A percentile compares a stretch with the other conserved stretches of the same genome.
Evolutionary conservation across 1,284 basidiomycete genomes (phyloP).

Genomic region (Veloporphyrellus conicus): DNA sequence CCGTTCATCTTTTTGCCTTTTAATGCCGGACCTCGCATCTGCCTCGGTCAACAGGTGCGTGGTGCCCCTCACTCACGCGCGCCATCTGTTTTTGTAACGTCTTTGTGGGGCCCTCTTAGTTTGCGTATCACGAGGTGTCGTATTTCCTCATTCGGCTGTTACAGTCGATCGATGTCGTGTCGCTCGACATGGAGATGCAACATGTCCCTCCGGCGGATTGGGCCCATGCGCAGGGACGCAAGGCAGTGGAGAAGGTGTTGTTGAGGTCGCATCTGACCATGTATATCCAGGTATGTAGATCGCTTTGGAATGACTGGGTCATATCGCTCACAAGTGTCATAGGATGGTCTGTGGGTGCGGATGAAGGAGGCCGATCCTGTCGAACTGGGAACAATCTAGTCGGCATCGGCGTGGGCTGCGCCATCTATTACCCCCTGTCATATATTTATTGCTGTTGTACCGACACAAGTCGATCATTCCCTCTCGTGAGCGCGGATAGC

Average conservation of each 20-base stretch:
- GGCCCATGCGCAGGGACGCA: constrained; percentile 19
- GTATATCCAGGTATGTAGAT: constrained; percentile 38
- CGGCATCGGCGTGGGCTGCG: too few relatives aligned
- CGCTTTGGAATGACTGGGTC: neutral
- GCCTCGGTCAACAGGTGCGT: constrained; percentile 44
- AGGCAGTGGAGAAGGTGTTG: constrained; percentile 28
- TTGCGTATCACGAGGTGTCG: constrained; percentile 41
- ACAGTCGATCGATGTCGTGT: constrained; percentile 34
- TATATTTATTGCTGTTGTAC: too few relatives aligned
- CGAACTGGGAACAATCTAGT: too few relatives aligned
- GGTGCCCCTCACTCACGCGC: neutral
- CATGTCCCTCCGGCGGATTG: constrained; percentile 29
- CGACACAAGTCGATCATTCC: too few relatives aligned
- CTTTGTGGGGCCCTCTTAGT: too few relatives aligned
- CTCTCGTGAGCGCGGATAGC: too few relatives aligned
- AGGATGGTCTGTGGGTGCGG: constrained; percentile 28
- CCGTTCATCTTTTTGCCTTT: constrained; percentile 49
- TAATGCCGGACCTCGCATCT: constrained; percentile 47
- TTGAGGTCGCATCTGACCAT: constrained; percentile 46
- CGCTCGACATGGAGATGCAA: constrained; percentile 32
- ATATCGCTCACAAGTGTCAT: neutral
- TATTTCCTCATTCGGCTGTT: constrained; percentile 40
- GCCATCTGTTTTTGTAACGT: too few relatives aligned
- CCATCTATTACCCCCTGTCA: too few relatives aligned
- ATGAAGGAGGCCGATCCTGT: constrained; percentile 18